Evolutionary conservation across 2,329 filamentous ascomycete species (phyloP).

Genomic region (Alternaria triticimaculans): DNA sequence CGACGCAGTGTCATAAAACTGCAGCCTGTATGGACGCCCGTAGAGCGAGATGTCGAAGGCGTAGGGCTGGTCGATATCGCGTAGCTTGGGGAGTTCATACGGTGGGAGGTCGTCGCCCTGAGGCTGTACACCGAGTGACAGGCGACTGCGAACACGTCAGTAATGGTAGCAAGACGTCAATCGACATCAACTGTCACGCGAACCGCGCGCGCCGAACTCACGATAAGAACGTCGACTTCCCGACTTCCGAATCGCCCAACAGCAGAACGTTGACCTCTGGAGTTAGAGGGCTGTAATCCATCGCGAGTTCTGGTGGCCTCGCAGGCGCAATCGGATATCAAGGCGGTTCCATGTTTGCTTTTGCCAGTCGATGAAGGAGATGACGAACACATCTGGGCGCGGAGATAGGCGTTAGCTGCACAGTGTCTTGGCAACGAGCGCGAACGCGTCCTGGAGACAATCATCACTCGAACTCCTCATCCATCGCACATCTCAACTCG

Average conservation of each 20-base stretch:
- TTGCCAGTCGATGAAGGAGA: not conserved
- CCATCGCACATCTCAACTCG: no score
- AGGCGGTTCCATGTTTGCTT: constrained; percentile 22
- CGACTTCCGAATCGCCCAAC: constrained; percentile 65
- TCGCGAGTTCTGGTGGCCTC: constrained; percentile 7
- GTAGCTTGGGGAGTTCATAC: constrained; percentile 53
- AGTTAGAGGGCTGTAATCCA: constrained; percentile 27
- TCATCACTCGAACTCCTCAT: not conserved
- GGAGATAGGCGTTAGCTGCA: constrained; percentile 13
- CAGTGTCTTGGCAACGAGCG: constrained; percentile 5
- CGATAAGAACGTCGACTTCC: constrained; percentile 69
- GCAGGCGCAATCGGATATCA: constrained; percentile 5
- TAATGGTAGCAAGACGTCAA: not conserved
- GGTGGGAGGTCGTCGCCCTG: constrained; percentile 39
- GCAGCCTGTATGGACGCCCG: constrained; percentile 60
- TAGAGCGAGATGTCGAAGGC: constrained; percentile 65
- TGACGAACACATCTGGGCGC: constrained; percentile 4
- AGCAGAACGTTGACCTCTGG: constrained; percentile 58
- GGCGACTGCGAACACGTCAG: constrained; percentile 27
- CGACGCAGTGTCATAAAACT: constrained; percentile 64
- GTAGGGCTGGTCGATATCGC: constrained; percentile 65
- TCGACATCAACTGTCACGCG: not conserved
- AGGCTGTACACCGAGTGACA: constrained; percentile 40
- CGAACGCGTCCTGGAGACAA: not conserved
- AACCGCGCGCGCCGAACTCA: constrained; percentile 48